Base-by-base conservation (phyloP, 768 basidiomycete genomes). In the Boletus huronensis region DNA sequence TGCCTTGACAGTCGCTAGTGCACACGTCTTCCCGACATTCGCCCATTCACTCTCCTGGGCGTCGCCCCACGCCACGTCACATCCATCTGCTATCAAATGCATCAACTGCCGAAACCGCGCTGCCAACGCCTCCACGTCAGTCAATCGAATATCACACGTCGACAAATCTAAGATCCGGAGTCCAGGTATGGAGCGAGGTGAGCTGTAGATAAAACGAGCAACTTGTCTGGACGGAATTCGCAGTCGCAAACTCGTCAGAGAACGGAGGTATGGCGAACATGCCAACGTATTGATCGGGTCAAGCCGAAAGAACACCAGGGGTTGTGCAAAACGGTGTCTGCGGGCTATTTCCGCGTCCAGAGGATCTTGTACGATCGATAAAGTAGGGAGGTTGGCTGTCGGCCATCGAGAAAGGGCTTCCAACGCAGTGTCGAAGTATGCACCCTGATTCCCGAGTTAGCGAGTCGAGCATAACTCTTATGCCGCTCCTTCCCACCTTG, bases 291-390 rank as follows among this genome's bases (percentile, higher is more conserved):
- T 71, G 48, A 95, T 70, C 36, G 76, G 68, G 35, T 85, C 80
- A 52, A 96, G 74, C 39, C 79, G 79, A 68, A 89, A 89, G 72
- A 94, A 92, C 3, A 93, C 90, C 58, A 97, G 78, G 1, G 94
- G 94, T 63, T 96, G 94, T 1, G 93, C 94, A 57, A 88, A 88
- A 34, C 72, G 61, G 16, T 60, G 57, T 31, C 39, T 67, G 6
- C 61, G 67, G 14, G 74, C 73, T 32, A 75, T 64, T 28, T 72
- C 69, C 1, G 74, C 64, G 36, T 79, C 75, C 4, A 82, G 69
- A 2, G 83, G 78, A 57, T 89, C 88, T 70, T 90, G 87, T 11
- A 87, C 74, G 44, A 90, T 79, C 4, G 86, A 88, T 3, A 88
- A 62, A 0, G 70, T 69, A 1, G 74, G 71, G 2, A 87, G 67